Conservation (phyloP, 1,284 basidiomycete genomes). For the Microbotryum scabiosae region DNA sequence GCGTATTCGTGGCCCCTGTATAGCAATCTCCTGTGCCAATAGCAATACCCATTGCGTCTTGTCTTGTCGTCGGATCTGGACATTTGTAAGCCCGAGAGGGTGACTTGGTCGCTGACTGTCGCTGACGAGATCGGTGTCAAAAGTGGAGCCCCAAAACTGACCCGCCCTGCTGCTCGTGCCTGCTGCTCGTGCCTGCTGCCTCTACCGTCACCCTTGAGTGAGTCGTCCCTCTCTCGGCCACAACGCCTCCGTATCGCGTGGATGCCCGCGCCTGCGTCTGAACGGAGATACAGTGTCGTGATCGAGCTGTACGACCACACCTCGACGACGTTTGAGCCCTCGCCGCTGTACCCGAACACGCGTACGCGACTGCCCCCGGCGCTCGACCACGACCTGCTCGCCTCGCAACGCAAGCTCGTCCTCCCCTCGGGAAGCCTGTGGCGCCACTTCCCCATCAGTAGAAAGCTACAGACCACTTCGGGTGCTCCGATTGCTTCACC, state of each 20-base stretch:
- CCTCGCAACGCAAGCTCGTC: slow-evolving; percentile 5
- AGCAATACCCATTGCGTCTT: too few species aligned
- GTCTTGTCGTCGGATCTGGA: too few species aligned
- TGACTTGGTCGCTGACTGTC: too few species aligned
- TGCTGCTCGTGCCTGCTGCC: too few species aligned
- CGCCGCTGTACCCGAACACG: slow-evolving; percentile 25
- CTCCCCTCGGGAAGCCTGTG: slow-evolving; percentile 17
- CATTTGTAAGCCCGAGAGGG: too few species aligned
- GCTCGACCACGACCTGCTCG: slow-evolving; percentile 24
- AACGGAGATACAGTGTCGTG: slow-evolving; percentile 4
- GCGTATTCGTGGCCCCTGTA: too few species aligned
- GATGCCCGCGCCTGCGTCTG: not conserved
- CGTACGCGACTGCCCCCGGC: slow-evolving; percentile 26
- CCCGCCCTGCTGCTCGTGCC: too few species aligned
- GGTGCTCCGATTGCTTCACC: not conserved
- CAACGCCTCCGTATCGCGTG: not conserved
- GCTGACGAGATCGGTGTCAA: too few species aligned
- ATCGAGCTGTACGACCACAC: slow-evolving; percentile 21
- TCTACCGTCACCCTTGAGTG: slow-evolving; percentile 7
- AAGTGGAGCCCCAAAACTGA: too few species aligned
- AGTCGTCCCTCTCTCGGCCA: slow-evolving; percentile 19
- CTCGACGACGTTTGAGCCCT: not conserved
- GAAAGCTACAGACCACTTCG: slow-evolving; percentile 15
- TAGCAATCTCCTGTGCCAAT: too few species aligned
- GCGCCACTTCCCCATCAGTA: slow-evolving; percentile 11